Evolutionary conservation across 208 protist genomes (phyloP).

Genomic region (Crithidia expoeki): DNA sequence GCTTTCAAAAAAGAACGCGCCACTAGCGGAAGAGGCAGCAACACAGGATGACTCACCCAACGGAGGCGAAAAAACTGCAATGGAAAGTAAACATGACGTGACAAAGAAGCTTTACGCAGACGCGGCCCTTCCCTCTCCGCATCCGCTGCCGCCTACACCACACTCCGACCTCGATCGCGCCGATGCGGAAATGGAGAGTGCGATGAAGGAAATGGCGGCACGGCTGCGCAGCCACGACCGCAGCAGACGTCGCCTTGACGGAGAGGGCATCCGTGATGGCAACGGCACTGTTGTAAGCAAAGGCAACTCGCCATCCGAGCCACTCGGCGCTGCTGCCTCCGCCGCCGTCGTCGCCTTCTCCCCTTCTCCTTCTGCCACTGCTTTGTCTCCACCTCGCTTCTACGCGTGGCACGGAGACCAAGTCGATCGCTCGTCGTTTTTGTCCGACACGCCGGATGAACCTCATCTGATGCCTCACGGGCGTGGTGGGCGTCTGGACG

Average conservation of each 20-base stretch:
- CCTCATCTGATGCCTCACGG: conserved; percentile 5
- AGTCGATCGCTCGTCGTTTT: not conserved
- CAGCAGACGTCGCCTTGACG: not conserved
- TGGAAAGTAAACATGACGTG: not conserved
- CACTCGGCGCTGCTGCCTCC: not conserved
- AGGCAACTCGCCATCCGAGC: conserved; percentile 1
- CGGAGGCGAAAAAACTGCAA: not conserved
- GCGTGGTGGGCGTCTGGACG: not conserved
- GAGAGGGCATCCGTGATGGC: not conserved
- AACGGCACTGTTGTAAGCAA: conserved; percentile 12
- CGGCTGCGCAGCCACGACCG: conserved; percentile 14
- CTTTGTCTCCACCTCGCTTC: not conserved
- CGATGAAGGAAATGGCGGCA: conserved; percentile 23
- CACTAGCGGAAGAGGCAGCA: not conserved
- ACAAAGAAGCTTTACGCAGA: not conserved
- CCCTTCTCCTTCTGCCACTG: not conserved
- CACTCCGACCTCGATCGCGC: not conserved
- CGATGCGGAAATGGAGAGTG: conserved; percentile 16
- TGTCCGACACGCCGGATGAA: conserved; percentile 7
- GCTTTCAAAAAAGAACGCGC: not conserved
- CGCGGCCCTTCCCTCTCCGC: not conserved
- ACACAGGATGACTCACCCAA: not conserved
- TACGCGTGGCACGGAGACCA: not conserved
- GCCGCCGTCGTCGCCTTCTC: not conserved
- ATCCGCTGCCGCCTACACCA: conserved; percentile 14